Evolutionary conservation across 768 basidiomycete genomes (phyloP).

Genomic region (Tremella fuciformis): DNA sequence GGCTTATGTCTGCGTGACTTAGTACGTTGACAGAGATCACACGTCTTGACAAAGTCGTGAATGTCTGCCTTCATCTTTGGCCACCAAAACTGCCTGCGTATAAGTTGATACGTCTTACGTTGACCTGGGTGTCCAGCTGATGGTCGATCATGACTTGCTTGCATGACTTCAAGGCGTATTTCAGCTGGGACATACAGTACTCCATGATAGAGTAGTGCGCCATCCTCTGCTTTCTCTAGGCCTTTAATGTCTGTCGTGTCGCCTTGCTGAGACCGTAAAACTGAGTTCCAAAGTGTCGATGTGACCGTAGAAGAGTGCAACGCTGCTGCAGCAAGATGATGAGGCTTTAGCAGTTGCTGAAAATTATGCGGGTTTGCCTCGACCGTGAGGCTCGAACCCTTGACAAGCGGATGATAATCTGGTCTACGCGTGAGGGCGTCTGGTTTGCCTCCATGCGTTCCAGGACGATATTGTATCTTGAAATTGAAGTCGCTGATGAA

Average conservation of each 20-base stretch:
- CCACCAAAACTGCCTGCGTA: slow-evolving; percentile 47
- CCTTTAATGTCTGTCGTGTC: background rate
- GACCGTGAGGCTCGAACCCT: background rate
- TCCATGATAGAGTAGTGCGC: slow-evolving; percentile 6
- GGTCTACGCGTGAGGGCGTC: slow-evolving; percentile 20
- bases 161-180: slow-evolving; percentile 2
- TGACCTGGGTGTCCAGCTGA: slow-evolving; percentile 47
- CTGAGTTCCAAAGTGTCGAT: background rate
- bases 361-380: slow-evolving; percentile 6
- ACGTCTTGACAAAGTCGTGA: slow-evolving; percentile 51
- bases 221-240: background rate
- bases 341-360: slow-evolving; percentile 2
- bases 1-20: slow-evolving; percentile 54
- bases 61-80: slow-evolving; percentile 38
- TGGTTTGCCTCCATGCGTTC: slow-evolving; percentile 7
- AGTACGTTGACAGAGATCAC: slow-evolving; percentile 52
- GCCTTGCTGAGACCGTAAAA: background rate
- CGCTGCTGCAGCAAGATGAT: background rate
- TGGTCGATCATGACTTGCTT: slow-evolving; percentile 31
- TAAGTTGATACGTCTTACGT: slow-evolving; percentile 36
- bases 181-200: slow-evolving; percentile 4
- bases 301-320: background rate
- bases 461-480: slow-evolving; percentile 18
- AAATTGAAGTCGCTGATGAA: slow-evolving; percentile 18
- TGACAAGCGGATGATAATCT: slow-evolving; percentile 13